Percentiles rank a stretch among this genome's conserved stretches.
phyloP scores from a whole-genome alignment of 768 basidiomycete genomes.

The Naganishia onofrii region DNA sequence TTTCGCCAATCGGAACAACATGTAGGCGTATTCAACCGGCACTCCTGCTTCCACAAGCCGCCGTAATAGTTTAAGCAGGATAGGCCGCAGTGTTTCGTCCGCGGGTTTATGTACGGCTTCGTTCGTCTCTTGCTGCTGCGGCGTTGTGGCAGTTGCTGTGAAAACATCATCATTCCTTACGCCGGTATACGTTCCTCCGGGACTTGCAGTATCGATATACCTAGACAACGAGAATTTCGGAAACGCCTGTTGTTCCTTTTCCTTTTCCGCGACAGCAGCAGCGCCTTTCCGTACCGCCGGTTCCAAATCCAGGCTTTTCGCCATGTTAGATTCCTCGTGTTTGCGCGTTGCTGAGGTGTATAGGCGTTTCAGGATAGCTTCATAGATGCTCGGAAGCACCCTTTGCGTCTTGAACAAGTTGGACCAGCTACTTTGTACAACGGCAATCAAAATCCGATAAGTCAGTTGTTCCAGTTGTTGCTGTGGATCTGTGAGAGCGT shows the following conservation, averaged over 20 bases:
- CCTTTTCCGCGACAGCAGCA: background rate
- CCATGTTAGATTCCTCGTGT: background rate
- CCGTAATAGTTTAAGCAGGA: slow-evolving; percentile 40
- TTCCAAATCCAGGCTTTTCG: slow-evolving; percentile 2
- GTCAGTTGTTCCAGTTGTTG: background rate
- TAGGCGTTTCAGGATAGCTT: slow-evolving; percentile 28
- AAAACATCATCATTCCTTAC: slow-evolving; percentile 35
- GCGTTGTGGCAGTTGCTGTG: slow-evolving; percentile 1
- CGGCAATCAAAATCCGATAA: slow-evolving; percentile 29
- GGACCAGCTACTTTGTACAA: slow-evolving; percentile 28
- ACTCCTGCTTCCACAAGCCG: slow-evolving; percentile 45
- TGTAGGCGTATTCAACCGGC: slow-evolving; percentile 37
- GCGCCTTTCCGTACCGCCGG: background rate
- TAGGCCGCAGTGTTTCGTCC: slow-evolving; percentile 26
- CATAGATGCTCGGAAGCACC: slow-evolving; percentile 21
- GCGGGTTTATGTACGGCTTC: slow-evolving; percentile 33
- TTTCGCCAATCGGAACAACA: slow-evolving; percentile 36
- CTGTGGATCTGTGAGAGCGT: slow-evolving; percentile 4
- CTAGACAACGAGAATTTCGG: background rate
- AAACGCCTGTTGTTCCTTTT: background rate
- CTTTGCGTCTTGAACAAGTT: slow-evolving; percentile 30
- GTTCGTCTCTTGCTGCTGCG: slow-evolving; percentile 27
- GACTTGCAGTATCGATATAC: background rate
- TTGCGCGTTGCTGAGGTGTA: slow-evolving; percentile 2
- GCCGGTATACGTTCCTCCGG: slow-evolving; percentile 27